Percentiles rank a stretch among this genome's conserved stretches.
Evolutionary conservation across 2,329 filamentous ascomycete genomes (phyloP).

Genomic region (Annulohypoxylon truncatum): DNA sequence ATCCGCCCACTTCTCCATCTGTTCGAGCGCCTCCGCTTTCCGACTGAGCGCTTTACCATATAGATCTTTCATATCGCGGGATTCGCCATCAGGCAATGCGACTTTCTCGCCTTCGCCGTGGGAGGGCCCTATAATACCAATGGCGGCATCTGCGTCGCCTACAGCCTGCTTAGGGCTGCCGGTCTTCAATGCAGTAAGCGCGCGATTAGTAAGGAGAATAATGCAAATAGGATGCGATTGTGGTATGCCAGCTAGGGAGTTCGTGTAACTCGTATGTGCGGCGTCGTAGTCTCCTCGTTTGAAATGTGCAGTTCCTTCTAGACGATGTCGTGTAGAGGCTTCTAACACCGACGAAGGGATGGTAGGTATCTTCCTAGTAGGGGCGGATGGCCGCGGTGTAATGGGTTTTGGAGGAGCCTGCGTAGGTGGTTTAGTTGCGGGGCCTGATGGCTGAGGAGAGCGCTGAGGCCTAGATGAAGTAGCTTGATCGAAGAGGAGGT

Average conservation of each 20-base stretch:
- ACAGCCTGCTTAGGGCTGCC: constrained; percentile 91
- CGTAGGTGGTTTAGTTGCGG: constrained; percentile 54
- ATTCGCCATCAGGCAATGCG: constrained; percentile 71
- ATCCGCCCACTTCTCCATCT: constrained; percentile 93
- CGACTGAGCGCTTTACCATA: constrained; percentile 93
- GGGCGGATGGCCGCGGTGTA: constrained; percentile 60
- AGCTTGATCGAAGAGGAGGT: constrained; percentile 71
- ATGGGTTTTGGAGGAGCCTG: constrained; percentile 58
- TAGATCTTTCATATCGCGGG: constrained; percentile 90
- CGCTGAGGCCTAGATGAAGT: constrained; percentile 45
- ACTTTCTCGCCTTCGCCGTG: constrained; percentile 86
- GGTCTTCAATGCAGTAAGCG: constrained; percentile 89
- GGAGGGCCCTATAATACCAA: constrained; percentile 81
- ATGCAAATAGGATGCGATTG: constrained; percentile 84
- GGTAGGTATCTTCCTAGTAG: constrained; percentile 68
- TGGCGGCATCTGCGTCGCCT: constrained; percentile 82
- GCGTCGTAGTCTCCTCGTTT: constrained; percentile 93
- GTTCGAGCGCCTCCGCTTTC: constrained; percentile 94
- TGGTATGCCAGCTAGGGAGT: constrained; percentile 80
- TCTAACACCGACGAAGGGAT: constrained; percentile 77
- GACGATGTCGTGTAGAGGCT: constrained; percentile 80
- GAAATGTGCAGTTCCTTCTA: constrained; percentile 87
- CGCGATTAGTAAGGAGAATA: constrained; percentile 90
- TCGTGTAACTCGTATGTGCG: constrained; percentile 84
- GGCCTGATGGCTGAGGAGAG: constrained; percentile 49